These are phyloP conservation scores for Komagataella mondaviorum DNA, from an alignment of 805 yeast genomes.

Conservation along the genomic window DNA sequence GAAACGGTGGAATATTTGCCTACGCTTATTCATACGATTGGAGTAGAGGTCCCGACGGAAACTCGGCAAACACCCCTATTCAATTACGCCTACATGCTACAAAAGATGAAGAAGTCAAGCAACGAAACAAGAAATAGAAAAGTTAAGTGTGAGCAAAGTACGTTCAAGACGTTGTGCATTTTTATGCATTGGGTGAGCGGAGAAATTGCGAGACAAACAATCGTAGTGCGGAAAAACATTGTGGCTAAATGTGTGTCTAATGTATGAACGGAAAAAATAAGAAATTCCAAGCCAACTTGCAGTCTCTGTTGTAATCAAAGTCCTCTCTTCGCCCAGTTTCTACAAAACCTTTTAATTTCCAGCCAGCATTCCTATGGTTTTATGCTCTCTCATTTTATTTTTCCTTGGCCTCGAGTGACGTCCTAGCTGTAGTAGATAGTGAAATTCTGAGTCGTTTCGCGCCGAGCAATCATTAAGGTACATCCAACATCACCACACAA, in stretches of 20 bases:
- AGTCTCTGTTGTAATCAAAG: conserved; percentile 1
- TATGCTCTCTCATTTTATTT: too few relatives aligned
- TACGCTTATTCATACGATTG: conserved; percentile 92
- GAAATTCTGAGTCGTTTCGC: background rate
- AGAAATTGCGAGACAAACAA: background rate
- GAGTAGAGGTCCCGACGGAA: conserved; percentile 80
- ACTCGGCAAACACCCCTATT: conserved; percentile 63
- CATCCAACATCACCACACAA: background rate
- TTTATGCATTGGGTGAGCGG: background rate
- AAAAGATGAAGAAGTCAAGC: conserved; percentile 76
- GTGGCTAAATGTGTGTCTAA: background rate
- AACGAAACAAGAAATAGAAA: conserved; percentile 19
- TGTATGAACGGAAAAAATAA: background rate
- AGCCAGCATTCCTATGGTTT: too few relatives aligned
- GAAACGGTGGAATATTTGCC: conserved; percentile 75
- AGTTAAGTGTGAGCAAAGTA: background rate
- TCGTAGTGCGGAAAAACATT: background rate
- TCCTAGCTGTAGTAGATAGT: background rate
- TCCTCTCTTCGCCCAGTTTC: background rate
- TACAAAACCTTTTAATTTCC: background rate
- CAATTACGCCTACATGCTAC: conserved; percentile 73
- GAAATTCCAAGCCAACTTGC: conserved; percentile 3
- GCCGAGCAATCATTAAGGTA: background rate
- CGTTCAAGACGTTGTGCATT: background rate
- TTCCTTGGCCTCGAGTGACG: too few relatives aligned